These are phyloP conservation scores for Melanogaster broomeanus DNA, from an alignment of 768 basidiomycete species.

Conservation along the genomic window DNA sequence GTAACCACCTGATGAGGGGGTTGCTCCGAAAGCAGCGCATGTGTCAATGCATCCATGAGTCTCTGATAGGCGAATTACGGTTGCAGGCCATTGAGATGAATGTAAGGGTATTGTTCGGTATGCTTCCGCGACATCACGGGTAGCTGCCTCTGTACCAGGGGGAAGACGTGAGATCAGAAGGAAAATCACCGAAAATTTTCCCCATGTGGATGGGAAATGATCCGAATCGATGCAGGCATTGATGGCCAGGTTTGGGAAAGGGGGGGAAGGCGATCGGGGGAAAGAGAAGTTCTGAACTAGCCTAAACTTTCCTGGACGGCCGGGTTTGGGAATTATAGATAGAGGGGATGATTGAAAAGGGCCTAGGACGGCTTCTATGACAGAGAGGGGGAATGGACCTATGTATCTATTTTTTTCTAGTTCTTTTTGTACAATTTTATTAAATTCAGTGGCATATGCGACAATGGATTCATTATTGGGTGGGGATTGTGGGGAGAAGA, in stretches of 20 bases:
- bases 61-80: no score
- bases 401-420: not conserved
- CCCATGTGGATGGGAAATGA: constrained; percentile 44
- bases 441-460: not conserved
- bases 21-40: not conserved
- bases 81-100: no score
- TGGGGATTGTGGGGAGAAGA: not conserved
- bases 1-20: not conserved
- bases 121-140: constrained; percentile 35
- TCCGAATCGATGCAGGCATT: constrained; percentile 34
- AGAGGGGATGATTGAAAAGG: constrained; percentile 19
- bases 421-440: not conserved
- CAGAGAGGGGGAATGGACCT: not conserved
- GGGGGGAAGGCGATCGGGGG: constrained; percentile 6
- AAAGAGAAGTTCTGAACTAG: constrained; percentile 41
- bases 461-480: constrained; percentile 10
- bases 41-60: constrained; percentile 15
- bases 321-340: constrained; percentile 37
- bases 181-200: constrained; percentile 38
- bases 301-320: constrained; percentile 32
- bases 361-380: not conserved
- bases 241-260: constrained; percentile 25
- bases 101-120: constrained; percentile 33
- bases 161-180: constrained; percentile 21
- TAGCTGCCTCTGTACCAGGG: constrained; percentile 27